A percentile compares a stretch with the other conserved stretches of the same genome.
Conservation (phyloP, 176 grass and related monocot genomes). For the Puya raimondii region DNA sequence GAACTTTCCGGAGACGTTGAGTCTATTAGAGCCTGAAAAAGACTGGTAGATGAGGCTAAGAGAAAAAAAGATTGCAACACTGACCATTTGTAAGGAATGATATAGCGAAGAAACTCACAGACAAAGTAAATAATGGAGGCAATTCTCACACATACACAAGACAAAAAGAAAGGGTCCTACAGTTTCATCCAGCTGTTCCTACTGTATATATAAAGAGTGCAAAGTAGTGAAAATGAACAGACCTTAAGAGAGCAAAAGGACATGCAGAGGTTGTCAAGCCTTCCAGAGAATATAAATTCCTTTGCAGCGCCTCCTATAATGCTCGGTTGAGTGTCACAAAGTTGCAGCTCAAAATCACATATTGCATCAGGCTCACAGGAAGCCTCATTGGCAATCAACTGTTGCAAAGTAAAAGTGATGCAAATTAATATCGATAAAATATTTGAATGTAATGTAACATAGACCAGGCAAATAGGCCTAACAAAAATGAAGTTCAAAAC, state of each 20-base stretch:
- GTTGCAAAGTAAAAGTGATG: slow-evolving; percentile 19
- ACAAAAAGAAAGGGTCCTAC: not conserved
- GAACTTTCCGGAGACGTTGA: slow-evolving; percentile 51
- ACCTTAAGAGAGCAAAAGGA: slow-evolving; percentile 94
- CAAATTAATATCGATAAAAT: not conserved
- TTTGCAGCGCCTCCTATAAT: slow-evolving; percentile 73
- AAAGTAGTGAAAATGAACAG: slow-evolving; percentile 8
- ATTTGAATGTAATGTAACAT: no score
- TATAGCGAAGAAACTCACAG: no score
- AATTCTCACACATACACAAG: no score
- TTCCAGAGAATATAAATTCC: slow-evolving; percentile 96
- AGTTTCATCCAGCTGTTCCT: not conserved
- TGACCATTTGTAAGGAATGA: no score
- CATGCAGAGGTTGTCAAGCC: slow-evolving; percentile 99
- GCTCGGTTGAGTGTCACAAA: slow-evolving; percentile 93
- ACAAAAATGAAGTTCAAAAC: not conserved
- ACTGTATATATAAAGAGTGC: not conserved
- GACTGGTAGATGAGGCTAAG: slow-evolving; percentile 3
- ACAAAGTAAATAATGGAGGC: no score
- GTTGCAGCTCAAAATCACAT: slow-evolving; percentile 87
- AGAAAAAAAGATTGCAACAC: no score
- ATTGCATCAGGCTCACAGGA: slow-evolving; percentile 65
- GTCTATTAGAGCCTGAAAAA: slow-evolving; percentile 72
- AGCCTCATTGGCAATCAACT: slow-evolving; percentile 78
- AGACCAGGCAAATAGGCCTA: no score